These are phyloP conservation scores for Wickerhamomyces ciferrii DNA, from an alignment of 805 yeast genomes.

Conservation along the genomic window DNA sequence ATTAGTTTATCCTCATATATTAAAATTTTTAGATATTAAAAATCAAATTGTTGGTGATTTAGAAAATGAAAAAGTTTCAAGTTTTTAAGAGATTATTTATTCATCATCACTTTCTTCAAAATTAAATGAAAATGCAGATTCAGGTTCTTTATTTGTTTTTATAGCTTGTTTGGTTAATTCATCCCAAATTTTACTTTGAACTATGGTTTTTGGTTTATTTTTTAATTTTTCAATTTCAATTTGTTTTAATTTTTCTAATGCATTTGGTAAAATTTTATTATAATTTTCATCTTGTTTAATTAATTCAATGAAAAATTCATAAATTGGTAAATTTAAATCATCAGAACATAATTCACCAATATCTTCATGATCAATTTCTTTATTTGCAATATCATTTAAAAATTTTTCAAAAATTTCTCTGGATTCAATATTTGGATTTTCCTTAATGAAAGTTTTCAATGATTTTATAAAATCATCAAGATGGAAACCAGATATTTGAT, in stretches of 20 bases:
- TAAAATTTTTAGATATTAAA: slow-evolving; percentile 29
- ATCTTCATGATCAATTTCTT: slow-evolving; percentile 44
- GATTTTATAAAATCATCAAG: slow-evolving; percentile 42
- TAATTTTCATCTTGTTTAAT: slow-evolving; percentile 34
- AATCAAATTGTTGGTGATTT: slow-evolving; percentile 5
- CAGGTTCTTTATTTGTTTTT: background rate
- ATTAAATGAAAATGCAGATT: slow-evolving; percentile 16
- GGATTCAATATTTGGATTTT: slow-evolving; percentile 1
- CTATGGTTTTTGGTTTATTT: slow-evolving; percentile 21
- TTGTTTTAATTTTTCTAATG: slow-evolving; percentile 27
- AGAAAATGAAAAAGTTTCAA: slow-evolving; percentile 8
- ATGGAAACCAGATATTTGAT: slow-evolving; percentile 79
- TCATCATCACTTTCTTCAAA: slow-evolving; percentile 22
- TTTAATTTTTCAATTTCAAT: slow-evolving; percentile 27
- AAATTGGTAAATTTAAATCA: slow-evolving; percentile 49
- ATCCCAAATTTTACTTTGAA: slow-evolving; percentile 51
- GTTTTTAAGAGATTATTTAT: background rate
- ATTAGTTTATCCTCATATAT: slow-evolving; percentile 37
- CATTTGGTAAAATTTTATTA: slow-evolving; percentile 27
- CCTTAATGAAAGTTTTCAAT: slow-evolving; percentile 25
- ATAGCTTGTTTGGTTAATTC: slow-evolving; percentile 20
- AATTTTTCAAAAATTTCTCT: slow-evolving; percentile 22
- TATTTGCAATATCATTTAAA: slow-evolving; percentile 21
- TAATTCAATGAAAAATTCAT: slow-evolving; percentile 51
- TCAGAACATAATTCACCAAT: slow-evolving; percentile 45